phyloP scores from a whole-genome alignment of 257 asterid genomes.

The Solanum pinnatisectum region DNA sequence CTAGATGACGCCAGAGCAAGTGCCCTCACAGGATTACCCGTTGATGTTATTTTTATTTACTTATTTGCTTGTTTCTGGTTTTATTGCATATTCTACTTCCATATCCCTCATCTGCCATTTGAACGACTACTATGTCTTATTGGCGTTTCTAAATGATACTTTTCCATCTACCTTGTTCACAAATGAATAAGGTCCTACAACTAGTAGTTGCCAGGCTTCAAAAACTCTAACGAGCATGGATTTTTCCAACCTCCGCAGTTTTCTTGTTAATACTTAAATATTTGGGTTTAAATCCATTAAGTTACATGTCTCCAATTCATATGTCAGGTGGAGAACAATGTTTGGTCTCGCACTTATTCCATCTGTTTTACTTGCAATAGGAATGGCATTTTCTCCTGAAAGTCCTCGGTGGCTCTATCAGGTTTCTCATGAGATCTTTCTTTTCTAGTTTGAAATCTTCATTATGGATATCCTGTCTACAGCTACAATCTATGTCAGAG shows the following conservation, averaged over 20 bases:
- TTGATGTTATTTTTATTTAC: background rate
- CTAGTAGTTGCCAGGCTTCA: background rate
- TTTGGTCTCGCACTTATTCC: conserved; percentile 79
- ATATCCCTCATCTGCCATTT: background rate
- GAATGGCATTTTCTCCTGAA: conserved; percentile 96
- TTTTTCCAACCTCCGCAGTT: background rate
- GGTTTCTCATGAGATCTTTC: conserved; percentile 15
- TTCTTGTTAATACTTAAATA: background rate
- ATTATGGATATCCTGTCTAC: background rate
- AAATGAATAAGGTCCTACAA: background rate
- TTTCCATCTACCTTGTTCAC: background rate
- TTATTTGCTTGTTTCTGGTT: background rate
- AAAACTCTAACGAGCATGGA: background rate
- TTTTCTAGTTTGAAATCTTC: background rate
- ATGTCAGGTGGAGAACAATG: conserved; percentile 95
- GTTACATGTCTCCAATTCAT: conserved; percentile 2
- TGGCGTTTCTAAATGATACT: background rate
- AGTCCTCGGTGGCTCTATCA: conserved; percentile 97
- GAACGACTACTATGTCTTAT: background rate
- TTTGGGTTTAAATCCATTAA: background rate
- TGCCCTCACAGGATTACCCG: background rate
- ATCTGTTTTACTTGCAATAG: conserved; percentile 66
- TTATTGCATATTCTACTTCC: background rate
- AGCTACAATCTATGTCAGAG: background rate
- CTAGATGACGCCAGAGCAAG: background rate